Conservation (phyloP, 768 basidiomycete genomes). For the Amanita pseudoporphyria region DNA sequence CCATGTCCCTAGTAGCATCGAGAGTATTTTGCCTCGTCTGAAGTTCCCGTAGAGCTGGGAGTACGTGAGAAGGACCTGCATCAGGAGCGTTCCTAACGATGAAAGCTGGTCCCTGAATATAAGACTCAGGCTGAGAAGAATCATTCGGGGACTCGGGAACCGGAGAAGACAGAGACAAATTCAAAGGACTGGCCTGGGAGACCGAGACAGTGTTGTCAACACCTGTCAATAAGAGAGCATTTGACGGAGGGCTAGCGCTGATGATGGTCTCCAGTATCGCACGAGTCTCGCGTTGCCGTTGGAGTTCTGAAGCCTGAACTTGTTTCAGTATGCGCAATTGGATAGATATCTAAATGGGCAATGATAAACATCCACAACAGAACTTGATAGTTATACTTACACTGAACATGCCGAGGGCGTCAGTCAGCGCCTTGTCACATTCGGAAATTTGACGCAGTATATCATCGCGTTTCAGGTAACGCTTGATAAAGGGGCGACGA, state of each 20-base stretch:
- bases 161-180: background rate
- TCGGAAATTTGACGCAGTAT: constrained; percentile 27
- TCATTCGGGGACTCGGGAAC: background rate
- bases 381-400: constrained; percentile 17
- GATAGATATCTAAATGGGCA: constrained; percentile 21
- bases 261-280: constrained; percentile 23
- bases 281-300: constrained; percentile 22
- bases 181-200: background rate
- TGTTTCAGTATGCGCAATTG: constrained; percentile 43
- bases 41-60: constrained; percentile 17
- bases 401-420: constrained; percentile 41
- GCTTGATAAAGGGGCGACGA: constrained; percentile 49
- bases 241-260: background rate
- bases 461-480: constrained; percentile 55
- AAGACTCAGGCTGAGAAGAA: background rate
- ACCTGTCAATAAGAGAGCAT: constrained; percentile 10
- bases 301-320: constrained; percentile 30
- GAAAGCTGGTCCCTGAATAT: no score
- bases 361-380: constrained; percentile 19
- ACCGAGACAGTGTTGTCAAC: constrained; percentile 1
- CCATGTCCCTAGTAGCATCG: constrained; percentile 44
- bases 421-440: constrained; percentile 14
- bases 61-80: constrained; percentile 6
- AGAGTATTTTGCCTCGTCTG: constrained; percentile 21
- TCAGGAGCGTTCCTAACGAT: no score